phyloP scores from a whole-genome alignment of 1,139 yeast species.

The Saccharomyces pastorianus region DNA sequence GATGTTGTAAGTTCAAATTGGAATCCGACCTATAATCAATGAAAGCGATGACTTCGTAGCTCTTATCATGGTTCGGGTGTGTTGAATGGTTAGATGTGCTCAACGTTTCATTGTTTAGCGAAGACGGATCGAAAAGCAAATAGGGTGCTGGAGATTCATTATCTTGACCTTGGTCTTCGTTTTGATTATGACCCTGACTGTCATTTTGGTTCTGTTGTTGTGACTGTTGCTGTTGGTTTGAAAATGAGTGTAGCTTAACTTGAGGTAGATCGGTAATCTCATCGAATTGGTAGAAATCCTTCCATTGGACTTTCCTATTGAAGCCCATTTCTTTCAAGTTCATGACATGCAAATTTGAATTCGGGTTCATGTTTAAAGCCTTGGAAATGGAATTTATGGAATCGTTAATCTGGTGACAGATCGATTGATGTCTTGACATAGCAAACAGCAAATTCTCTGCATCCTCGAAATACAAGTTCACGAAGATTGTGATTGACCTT shows the following conservation, averaged over 20 bases:
- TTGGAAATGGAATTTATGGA: conserved; percentile 23
- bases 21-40: neutral
- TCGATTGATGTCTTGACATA: conserved; percentile 40
- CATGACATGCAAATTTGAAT: neutral
- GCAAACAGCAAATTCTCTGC: conserved; percentile 49
- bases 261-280: neutral
- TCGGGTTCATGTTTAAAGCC: conserved; percentile 6
- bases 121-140: neutral
- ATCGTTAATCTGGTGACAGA: conserved; percentile 26
- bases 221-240: neutral
- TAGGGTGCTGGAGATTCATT: conserved; percentile 1
- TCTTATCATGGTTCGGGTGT: neutral
- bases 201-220: neutral
- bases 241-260: neutral
- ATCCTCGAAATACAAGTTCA: conserved; percentile 35
- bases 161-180: neutral
- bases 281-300: conserved; percentile 1
- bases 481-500: conserved; percentile 43
- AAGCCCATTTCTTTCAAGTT: neutral
- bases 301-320: neutral
- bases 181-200: neutral
- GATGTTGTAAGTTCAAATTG: conserved; percentile 12
- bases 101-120: neutral
- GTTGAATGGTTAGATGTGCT: neutral
- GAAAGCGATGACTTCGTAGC: neutral